phyloP scores from a whole-genome alignment of 352 stramenopile genomes.

The Globisporangium paddicum region DNA sequence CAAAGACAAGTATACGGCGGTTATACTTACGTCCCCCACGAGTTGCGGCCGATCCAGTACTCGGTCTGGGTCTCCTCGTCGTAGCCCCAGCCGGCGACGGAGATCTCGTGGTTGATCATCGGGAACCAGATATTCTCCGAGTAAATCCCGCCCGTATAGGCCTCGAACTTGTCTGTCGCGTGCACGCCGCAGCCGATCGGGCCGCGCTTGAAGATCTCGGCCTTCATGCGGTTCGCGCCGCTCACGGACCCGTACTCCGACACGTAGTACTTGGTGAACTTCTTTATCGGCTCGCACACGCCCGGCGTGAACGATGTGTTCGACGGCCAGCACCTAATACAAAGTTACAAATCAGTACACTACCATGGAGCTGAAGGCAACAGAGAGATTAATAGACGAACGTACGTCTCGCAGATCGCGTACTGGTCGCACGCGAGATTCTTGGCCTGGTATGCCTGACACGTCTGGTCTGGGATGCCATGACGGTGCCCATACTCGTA shows the following conservation, averaged over 20 bases:
- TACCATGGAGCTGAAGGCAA: too few relatives aligned
- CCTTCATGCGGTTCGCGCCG: slow-evolving; percentile 87
- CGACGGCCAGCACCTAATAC: slow-evolving; percentile 80
- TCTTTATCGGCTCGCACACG: slow-evolving; percentile 80
- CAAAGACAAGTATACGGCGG: neutral
- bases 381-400: too few relatives aligned
- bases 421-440: slow-evolving; percentile 74
- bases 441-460: slow-evolving; percentile 88
- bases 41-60: slow-evolving; percentile 93
- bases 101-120: slow-evolving; percentile 89
- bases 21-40: slow-evolving; percentile 67
- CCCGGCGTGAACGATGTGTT: slow-evolving; percentile 85
- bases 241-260: slow-evolving; percentile 87
- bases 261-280: slow-evolving; percentile 88
- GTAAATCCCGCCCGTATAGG: slow-evolving; percentile 80
- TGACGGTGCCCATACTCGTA: slow-evolving; percentile 86
- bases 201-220: slow-evolving; percentile 89
- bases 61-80: slow-evolving; percentile 83
- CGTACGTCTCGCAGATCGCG: slow-evolving; percentile 80
- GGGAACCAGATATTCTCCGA: slow-evolving; percentile 79
- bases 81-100: slow-evolving; percentile 83
- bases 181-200: slow-evolving; percentile 88
- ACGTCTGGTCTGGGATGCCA: slow-evolving; percentile 91
- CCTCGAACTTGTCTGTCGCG: slow-evolving; percentile 81
- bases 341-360: neutral